These are phyloP conservation scores for Lotmaria passim DNA, from an alignment of 208 protist genomes.

Conservation along the genomic window DNA sequence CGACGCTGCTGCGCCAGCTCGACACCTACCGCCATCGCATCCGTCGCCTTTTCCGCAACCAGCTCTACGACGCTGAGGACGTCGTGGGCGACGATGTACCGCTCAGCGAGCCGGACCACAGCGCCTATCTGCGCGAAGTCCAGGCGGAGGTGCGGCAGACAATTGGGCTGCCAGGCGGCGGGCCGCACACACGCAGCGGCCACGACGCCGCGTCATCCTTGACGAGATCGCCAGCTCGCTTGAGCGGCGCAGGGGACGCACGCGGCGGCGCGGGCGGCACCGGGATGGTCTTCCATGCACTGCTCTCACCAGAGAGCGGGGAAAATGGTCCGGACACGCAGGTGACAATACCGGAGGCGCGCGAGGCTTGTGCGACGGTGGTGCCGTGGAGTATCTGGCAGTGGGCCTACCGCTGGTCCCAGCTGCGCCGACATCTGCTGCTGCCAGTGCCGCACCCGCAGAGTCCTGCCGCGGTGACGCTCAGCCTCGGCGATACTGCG, in stretches of 20 bases:
- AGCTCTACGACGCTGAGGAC: conserved; percentile 89
- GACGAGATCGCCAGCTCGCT: background rate
- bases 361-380: conserved; percentile 49
- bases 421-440: conserved; percentile 29
- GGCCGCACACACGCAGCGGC: background rate
- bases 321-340: conserved; percentile 33
- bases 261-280: background rate
- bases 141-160: conserved; percentile 48
- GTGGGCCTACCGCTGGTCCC: conserved; percentile 80
- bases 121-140: conserved; percentile 51
- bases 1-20: conserved; percentile 64
- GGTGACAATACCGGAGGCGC: conserved; percentile 46
- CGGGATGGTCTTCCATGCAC: background rate
- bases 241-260: background rate
- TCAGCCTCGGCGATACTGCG: background rate
- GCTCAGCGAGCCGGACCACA: conserved; percentile 28
- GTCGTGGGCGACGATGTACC: conserved; percentile 58
- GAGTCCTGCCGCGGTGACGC: background rate
- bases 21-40: conserved; percentile 63
- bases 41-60: conserved; percentile 70
- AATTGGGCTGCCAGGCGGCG: conserved; percentile 51
- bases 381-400: conserved; percentile 91
- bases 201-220: conserved; percentile 16
- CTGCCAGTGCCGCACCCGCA: background rate
- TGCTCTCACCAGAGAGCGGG: conserved; percentile 17